Percentiles rank a stretch among this genome's conserved stretches.
Conservation (phyloP, 129 eudicot genomes). For the Daucus carota region DNA sequence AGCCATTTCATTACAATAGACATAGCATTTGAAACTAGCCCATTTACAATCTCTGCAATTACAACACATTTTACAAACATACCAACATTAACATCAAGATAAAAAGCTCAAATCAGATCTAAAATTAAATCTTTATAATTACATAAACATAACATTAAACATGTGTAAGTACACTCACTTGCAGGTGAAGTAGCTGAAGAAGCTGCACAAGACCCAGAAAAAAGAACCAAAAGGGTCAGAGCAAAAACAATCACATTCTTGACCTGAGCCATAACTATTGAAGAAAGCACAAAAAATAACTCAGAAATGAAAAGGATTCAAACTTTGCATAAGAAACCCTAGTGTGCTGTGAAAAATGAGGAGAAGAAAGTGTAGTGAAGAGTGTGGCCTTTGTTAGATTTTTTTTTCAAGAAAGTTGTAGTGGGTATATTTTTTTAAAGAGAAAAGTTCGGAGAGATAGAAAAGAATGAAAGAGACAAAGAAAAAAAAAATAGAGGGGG, state of each 20-base stretch:
- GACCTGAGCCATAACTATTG: constrained; percentile 31
- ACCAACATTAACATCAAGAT: neutral
- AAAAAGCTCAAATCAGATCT: constrained; percentile 13
- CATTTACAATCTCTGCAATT: constrained; percentile 74
- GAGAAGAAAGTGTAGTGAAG: neutral
- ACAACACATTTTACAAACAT: neutral
- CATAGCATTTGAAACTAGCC: constrained; percentile 63
- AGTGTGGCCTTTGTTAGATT: constrained; percentile 20
- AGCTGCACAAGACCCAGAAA: constrained; percentile 44
- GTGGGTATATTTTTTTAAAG: constrained; percentile 26
- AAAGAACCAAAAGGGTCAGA: constrained; percentile 41
- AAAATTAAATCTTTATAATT: neutral
- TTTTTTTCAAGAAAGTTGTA: constrained; percentile 27
- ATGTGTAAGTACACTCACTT: constrained; percentile 66
- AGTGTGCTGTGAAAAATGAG: constrained; percentile 12
- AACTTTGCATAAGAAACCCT: constrained; percentile 46
- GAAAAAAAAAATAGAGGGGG: constrained; percentile 11
- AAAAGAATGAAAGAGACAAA: constrained; percentile 33
- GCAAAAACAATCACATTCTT: constrained; percentile 25
- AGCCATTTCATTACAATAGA: constrained; percentile 69
- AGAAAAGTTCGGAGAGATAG: constrained; percentile 15
- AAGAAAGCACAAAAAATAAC: constrained; percentile 7
- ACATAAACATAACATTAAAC: too few species aligned
- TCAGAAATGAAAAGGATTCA: constrained; percentile 13
- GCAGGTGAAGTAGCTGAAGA: constrained; percentile 66